Evolutionary conservation across 805 yeast species (phyloP), one percentile per base, ranked within the genome.

Genomic region (Pachysolen tannophilus): DNA sequence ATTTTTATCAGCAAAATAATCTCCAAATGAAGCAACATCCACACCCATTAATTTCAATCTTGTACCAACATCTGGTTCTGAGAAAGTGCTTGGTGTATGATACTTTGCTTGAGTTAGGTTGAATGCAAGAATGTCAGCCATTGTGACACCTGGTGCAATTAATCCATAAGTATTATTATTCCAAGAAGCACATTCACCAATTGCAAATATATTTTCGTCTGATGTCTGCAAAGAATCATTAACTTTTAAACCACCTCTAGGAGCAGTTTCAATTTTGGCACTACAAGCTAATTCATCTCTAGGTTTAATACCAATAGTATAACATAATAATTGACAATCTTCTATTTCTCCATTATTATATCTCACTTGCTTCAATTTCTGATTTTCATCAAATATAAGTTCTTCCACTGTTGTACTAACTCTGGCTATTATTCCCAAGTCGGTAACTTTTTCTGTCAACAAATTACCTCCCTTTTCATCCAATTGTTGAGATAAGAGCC

Each of bases 341-440:
- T 56, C 60, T 6, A 32, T 26, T 6, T 46, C 47, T 4, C 60
- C 62, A 31, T 49, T 48, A 24, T 41, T 42, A 39, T 54, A 56
- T 26, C 37, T 43, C 23, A 59, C 55, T 11, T 45, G 48, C 10
- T 32, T 32, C 11, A 56, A 42, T 15, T 46, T 43, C 4, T 42
- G 38, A 8, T 43, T 42, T 9, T 41, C 40, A 20, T 53, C 57
- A 31, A 52, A 55, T n/a, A 67, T 53, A 45, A 72, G 67, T 37
- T 66, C 69, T 32, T 63, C 63, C 19, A 72, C 60, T 37, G 70
- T 63, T 20, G 73, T 67, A 41, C 68, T 73, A 31, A 69, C 58
- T 51, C 69, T 67, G 40, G 71, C 74, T 38, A 69, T 63, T 26
- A 72, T 62, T 21, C 78, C 78, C 31, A 73, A 58, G 44, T 64